Percentiles rank a stretch among this genome's conserved stretches.
These are phyloP conservation scores for Phytophthora pinifolia DNA, from an alignment of 352 stramenopile species.

Conservation along the genomic window DNA sequence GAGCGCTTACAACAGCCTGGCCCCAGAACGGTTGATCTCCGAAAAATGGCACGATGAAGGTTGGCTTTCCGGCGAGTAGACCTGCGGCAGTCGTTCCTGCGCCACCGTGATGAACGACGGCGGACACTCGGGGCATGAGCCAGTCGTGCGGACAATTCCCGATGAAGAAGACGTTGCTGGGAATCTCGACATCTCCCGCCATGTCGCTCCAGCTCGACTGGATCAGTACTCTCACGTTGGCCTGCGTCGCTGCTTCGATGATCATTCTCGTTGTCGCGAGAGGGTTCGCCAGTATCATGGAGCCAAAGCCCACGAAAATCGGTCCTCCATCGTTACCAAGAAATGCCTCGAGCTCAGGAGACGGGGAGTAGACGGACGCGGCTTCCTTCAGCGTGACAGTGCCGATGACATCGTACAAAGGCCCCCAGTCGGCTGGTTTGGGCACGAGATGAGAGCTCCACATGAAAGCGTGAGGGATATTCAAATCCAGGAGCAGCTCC, in stretches of 20 bases:
- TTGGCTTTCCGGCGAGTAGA: slow-evolving; percentile 88
- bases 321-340: slow-evolving; percentile 58
- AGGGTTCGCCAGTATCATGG: slow-evolving; percentile 89
- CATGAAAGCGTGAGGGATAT: slow-evolving; percentile 88
- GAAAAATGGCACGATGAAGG: slow-evolving; percentile 94
- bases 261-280: slow-evolving; percentile 73
- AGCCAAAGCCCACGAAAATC: slow-evolving; percentile 94
- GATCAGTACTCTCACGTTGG: slow-evolving; percentile 81
- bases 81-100: slow-evolving; percentile 91
- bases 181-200: slow-evolving; percentile 41
- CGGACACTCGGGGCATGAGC: slow-evolving; percentile 85
- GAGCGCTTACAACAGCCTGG: slow-evolving; percentile 70
- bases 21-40: slow-evolving; percentile 94
- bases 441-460: slow-evolving; percentile 84
- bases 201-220: slow-evolving; percentile 88
- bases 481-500: slow-evolving; percentile 53
- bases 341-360: slow-evolving; percentile 58
- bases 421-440: slow-evolving; percentile 87
- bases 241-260: slow-evolving; percentile 61
- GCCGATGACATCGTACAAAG: slow-evolving; percentile 82
- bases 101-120: slow-evolving; percentile 76
- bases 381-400: slow-evolving; percentile 61
- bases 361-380: slow-evolving; percentile 40
- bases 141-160: slow-evolving; percentile 86
- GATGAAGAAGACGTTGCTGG: slow-evolving; percentile 55